phyloP scores from a whole-genome alignment of 2,329 filamentous ascomycete species.

The Ophiostoma novo-ulmi region DNA sequence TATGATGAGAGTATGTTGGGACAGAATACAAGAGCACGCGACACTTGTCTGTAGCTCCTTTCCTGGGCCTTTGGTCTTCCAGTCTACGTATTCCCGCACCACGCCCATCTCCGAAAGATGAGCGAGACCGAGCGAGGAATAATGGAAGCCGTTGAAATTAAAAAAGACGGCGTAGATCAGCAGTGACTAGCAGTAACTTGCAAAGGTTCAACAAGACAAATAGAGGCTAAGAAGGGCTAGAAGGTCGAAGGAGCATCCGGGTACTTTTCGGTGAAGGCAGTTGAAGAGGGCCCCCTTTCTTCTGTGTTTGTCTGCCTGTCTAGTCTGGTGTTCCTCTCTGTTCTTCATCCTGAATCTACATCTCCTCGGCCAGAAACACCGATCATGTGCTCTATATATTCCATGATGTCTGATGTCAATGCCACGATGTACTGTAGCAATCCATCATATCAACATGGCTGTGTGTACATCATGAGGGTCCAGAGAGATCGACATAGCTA shows the following conservation, averaged over 20 bases:
- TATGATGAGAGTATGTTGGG: neutral
- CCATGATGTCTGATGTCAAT: neutral
- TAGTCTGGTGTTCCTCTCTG: neutral
- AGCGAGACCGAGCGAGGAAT: neutral
- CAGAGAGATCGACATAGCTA: neutral
- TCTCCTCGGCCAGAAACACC: neutral
- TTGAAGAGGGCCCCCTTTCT: neutral
- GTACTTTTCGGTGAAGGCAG: neutral
- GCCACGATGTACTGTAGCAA: neutral
- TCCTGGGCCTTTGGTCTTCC: neutral
- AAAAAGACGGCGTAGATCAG: neutral
- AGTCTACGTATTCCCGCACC: neutral
- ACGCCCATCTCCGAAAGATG: no score
- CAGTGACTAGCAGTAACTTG: neutral
- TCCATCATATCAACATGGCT: neutral
- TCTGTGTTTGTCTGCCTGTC: neutral
- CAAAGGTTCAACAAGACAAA: no score
- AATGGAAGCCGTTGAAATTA: neutral
- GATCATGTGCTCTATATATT: neutral
- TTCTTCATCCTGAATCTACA: neutral
- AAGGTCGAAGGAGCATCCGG: neutral
- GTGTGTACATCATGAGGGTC: conserved; percentile 3
- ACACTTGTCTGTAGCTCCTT: neutral
- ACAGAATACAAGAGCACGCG: neutral
- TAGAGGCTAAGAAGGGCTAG: neutral